Percentiles rank a stretch among this genome's conserved stretches.
Conservation (phyloP, 192 early-diverging fungal genomes). For the Coemansia sp. region DNA sequence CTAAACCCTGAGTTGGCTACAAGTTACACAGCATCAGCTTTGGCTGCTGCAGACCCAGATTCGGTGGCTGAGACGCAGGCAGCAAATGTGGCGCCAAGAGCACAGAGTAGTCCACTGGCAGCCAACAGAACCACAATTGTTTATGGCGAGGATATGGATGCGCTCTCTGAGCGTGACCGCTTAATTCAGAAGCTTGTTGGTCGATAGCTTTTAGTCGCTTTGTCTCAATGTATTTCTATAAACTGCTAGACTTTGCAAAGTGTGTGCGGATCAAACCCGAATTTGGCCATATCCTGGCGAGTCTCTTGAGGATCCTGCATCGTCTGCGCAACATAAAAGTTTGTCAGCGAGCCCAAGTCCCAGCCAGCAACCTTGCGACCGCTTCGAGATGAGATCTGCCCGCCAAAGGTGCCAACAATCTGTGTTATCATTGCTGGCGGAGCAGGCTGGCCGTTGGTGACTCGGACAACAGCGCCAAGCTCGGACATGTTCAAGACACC, state of each 20-base stretch:
- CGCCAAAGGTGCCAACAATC: conserved; percentile 44
- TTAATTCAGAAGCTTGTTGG: conserved; percentile 30
- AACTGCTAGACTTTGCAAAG: conserved; percentile 16
- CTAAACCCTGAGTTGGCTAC: not conserved
- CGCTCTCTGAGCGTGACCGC: conserved; percentile 37
- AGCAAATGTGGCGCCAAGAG: not conserved
- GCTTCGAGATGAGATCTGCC: conserved; percentile 19
- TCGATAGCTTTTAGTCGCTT: not conserved
- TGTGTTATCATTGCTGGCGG: conserved; percentile 25
- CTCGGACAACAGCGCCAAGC: conserved; percentile 28
- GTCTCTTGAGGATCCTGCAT: conserved; percentile 50
- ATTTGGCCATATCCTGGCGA: conserved; percentile 41
- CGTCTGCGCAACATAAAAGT: conserved; percentile 45
- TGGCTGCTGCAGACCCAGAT: not conserved
- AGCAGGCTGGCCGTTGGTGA: conserved; percentile 41
- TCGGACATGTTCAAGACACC: conserved; percentile 43
- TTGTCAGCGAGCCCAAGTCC: conserved; percentile 29
- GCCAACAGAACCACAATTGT: conserved; percentile 33
- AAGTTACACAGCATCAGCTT: not conserved
- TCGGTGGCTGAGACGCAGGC: not conserved
- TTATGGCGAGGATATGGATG: conserved; percentile 42
- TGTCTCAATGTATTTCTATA: not conserved
- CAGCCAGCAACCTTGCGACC: conserved; percentile 32
- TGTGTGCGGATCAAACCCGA: conserved; percentile 45
- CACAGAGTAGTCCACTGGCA: conserved; percentile 8